Base-by-base conservation (phyloP, 2,329 filamentous ascomycete genomes). In the Pseudovirgaria hyperparasitica region DNA sequence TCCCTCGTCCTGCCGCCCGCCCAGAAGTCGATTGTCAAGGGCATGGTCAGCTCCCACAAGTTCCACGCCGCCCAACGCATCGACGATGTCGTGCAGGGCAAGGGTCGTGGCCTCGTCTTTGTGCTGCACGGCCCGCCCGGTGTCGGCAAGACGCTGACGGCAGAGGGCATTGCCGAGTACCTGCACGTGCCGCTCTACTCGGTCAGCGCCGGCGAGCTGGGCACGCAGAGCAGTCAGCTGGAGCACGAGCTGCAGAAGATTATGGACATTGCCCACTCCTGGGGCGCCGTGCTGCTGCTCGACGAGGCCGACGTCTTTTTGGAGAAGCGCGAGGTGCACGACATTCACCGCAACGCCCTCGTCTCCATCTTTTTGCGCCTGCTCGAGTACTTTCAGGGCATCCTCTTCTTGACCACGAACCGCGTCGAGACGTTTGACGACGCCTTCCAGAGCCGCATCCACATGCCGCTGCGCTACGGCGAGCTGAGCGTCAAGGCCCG, bases 301-400 rank as follows among this genome's bases (percentile, higher is more conserved):
- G 84, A 92, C 41, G 85, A 92, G 55, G 82, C 54, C 1, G 54
- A 57, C 21, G 54, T 57, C 1, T 57, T 57, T 29, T 60, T 92
- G 7, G 81, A 92, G 59, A 79, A 82, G 51, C 73, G 84, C 2
- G 79, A 82, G 25, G 75, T 84, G 43, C 76, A 82, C 36, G 82
- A 92, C 41, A 76, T 92, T 27, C 77, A 85, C 46, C 76, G 84
- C 32, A 92, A 92, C 41, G 78, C 79, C 0, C 70, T 90, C 1
- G 85, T 92, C 27, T 82, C 76, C 48, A 82, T 92, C 42, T 93
- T 93, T 62, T 60, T 93, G 3, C 74, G 84, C 1, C 65, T 87
- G 30, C 63, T 93, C 0, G 86, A 94, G 53, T 93, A 92, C 51
- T 92, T 92, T 57, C 81, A 92, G 46, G 85, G 85, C 3, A 92